Conservation (phyloP, 2,329 filamentous ascomycete genomes). For the Alternaria longipes region DNA sequence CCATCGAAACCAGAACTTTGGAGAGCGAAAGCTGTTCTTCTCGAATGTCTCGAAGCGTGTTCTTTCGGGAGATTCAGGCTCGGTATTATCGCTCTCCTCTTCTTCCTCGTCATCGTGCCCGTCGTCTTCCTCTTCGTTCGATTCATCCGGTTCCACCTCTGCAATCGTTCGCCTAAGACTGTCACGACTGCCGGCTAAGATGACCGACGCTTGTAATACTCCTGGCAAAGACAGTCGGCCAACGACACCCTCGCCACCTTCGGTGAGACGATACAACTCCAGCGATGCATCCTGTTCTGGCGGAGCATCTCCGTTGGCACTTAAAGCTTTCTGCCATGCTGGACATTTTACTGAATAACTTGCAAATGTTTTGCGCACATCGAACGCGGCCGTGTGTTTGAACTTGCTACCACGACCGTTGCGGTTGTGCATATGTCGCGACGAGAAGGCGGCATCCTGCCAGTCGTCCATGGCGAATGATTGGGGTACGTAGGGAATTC, state of each 20-base stretch:
- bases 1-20: conserved; percentile 41
- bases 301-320: not conserved
- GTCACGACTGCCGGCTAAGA: conserved; percentile 31
- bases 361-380: conserved; percentile 37
- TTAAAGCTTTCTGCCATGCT: conserved; percentile 25
- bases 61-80: conserved; percentile 11
- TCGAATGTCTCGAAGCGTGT: conserved; percentile 34
- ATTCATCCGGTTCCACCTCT: conserved; percentile 15
- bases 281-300: conserved; percentile 19
- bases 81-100: not conserved
- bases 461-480: conserved; percentile 25
- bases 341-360: conserved; percentile 35
- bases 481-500: too few species aligned
- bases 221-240: conserved; percentile 30
- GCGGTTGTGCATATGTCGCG: conserved; percentile 40
- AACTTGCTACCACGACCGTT: conserved; percentile 18
- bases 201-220: conserved; percentile 21
- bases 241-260: conserved; percentile 31
- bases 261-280: conserved; percentile 32
- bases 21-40: conserved; percentile 39
- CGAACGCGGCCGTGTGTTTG: conserved; percentile 25
- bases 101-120: conserved; percentile 1
- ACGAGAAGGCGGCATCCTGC: conserved; percentile 35
- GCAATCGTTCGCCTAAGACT: conserved; percentile 19
- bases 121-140: not conserved